Percentiles rank a stretch among this genome's conserved stretches.
These are phyloP conservation scores for Leccinum incarnatum DNA, from an alignment of 768 basidiomycete species.

Conservation along the genomic window DNA sequence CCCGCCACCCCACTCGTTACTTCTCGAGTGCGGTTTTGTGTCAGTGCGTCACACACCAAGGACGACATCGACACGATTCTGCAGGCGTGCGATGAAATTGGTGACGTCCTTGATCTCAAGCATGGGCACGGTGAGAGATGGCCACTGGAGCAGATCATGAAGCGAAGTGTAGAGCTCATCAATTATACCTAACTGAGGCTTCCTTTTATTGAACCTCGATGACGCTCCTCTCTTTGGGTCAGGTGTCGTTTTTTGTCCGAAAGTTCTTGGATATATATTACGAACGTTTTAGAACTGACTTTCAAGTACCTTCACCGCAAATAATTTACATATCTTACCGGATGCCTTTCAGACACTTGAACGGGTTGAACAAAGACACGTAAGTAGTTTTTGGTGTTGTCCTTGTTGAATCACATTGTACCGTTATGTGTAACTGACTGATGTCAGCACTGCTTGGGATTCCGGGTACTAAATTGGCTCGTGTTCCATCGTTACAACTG, in stretches of 20 bases:
- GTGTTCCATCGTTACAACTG: no score
- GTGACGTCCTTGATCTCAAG: slow-evolving; percentile 87
- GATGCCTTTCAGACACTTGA: slow-evolving; percentile 10
- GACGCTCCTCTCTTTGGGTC: slow-evolving; percentile 1
- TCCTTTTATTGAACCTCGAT: not conserved
- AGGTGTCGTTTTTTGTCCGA: slow-evolving; percentile 5
- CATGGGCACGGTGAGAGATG: slow-evolving; percentile 72
- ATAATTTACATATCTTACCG: slow-evolving; percentile 27
- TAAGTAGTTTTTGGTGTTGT: not conserved
- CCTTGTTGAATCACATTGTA: not conserved
- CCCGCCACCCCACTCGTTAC: slow-evolving; percentile 89
- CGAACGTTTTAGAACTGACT: slow-evolving; percentile 11
- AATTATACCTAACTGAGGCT: slow-evolving; percentile 25
- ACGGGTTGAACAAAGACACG: not conserved
- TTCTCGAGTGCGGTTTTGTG: slow-evolving; percentile 87
- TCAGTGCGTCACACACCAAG: slow-evolving; percentile 95
- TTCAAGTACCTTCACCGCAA: slow-evolving; percentile 20
- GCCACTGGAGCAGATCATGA: slow-evolving; percentile 71
- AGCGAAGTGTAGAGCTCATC: slow-evolving; percentile 74
- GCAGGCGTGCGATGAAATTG: slow-evolving; percentile 87
- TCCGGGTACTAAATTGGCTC: not conserved
- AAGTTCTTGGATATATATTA: slow-evolving; percentile 26
- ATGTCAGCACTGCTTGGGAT: not conserved
- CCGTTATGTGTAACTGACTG: not conserved
- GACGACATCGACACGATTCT: slow-evolving; percentile 89